Base-by-base conservation (phyloP, 306 rosid species). In the Mimosa bimucronata region DNA sequence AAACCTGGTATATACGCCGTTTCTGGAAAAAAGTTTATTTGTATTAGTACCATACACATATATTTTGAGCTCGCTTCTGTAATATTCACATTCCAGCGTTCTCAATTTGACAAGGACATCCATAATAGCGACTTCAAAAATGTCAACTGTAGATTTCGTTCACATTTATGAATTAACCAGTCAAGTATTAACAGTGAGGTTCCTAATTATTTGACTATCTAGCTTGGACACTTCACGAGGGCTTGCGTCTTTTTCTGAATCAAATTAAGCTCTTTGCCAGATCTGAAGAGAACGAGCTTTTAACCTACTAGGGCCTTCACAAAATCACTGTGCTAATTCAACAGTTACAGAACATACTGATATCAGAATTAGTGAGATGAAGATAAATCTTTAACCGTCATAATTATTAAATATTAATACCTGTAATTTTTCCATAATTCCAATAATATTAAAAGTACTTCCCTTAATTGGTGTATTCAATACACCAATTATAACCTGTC, bases 31-130 rank as follows among this genome's bases (percentile, higher is more conserved):
- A 74, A 37, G 66, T 19, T 82, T 12, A 28, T 65, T 52, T 7
- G 46, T 16, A 16, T 23, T 55, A 13, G 6, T 64, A 50, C 58
- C 42, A 76, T 67, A 66, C 31, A 18, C 18, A n/a, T 64, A 30
- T 64, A 67, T 11, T 5, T 50, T 40, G 53, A 57, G 31, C 28
- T 55, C 12, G 23, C 31, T 58, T 58, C 65, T 11, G 10, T 11
- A 58, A 4, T 58, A 25, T 25, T 58, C 53, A 23, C 31, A 68
- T 77, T 21, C 66, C 44, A 44, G 70, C 45, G 66, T 2, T 71
- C 58, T 50, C n/a, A 69, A 57, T 48, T 72, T 86, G 78, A 61
- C 67, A 77, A 73, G 14, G 77, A 76, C 80, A 72, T 4, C 52
- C 41, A 71, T 69, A 61, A 40, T 25, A 55, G 71, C 45, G 16